Percentiles rank a stretch among this genome's conserved stretches.
Conservation (phyloP, 2,329 filamentous ascomycete genomes). For the Venturia nashicola region DNA sequence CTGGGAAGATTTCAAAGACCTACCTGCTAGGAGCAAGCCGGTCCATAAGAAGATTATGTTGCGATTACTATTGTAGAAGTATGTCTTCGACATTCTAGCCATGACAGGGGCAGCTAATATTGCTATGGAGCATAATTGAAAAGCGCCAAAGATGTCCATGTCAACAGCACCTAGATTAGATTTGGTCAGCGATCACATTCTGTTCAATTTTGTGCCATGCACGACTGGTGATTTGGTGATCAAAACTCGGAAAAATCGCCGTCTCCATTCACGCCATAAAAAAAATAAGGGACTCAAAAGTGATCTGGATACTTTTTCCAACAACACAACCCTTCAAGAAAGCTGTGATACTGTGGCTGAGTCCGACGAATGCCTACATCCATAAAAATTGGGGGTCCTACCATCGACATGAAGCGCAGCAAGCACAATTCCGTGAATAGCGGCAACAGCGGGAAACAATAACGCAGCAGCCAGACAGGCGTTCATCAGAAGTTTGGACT, state of each 20-base stretch:
- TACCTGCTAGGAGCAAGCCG: constrained; percentile 45
- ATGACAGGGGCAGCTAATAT: constrained; percentile 53
- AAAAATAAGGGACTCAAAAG: background rate
- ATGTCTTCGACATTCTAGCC: constrained; percentile 48
- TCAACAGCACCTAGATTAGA: constrained; percentile 43
- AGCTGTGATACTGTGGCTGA: background rate
- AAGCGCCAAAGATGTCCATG: constrained; percentile 56
- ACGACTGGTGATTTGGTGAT: background rate
- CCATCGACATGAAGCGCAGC: constrained; percentile 46
- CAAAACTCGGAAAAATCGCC: background rate
- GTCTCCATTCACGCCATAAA: background rate
- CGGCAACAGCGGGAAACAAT: constrained; percentile 50
- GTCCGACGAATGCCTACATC: background rate
- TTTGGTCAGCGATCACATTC: background rate
- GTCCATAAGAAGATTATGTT: constrained; percentile 59
- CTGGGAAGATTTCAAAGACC: constrained; percentile 14
- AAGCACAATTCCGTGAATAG: constrained; percentile 51
- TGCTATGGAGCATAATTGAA: constrained; percentile 55
- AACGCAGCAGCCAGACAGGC: constrained; percentile 52
- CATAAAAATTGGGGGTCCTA: constrained; percentile 22
- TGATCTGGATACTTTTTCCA: too few relatives aligned
- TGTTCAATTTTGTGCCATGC: too few relatives aligned
- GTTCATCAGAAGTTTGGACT: constrained; percentile 48
- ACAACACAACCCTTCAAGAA: background rate
- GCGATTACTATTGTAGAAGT: constrained; percentile 50